Evolutionary conservation across 148 eudicot species (phyloP), one percentile per base, ranked within the genome.

Genomic region (Limonium bicolor): DNA sequence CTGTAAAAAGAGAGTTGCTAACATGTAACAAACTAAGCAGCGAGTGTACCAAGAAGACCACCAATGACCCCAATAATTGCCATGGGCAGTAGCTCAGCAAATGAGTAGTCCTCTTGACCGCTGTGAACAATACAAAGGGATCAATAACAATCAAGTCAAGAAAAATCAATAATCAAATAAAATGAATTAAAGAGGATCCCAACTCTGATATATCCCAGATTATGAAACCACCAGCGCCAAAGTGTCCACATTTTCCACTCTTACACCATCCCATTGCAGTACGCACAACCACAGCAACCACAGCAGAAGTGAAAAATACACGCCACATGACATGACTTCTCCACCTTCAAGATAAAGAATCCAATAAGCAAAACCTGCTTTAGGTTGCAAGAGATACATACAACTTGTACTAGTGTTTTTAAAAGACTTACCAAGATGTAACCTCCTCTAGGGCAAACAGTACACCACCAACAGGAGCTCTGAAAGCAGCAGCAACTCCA

Each of bases 301-400:
- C 74, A 53, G 99, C 99, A 70, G 99, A 90, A 44, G 99, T 90
- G 72, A 90, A 90, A 54, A 90, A 90, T 49, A 90, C 99, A 59
- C 99, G 99, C 99, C 99, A 90, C 99, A 90, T 90, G 36, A 90
- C 87, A 68, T 90, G 99, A 78, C 99, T 90, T 58, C 93, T 90
- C 99, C 99, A 90, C 99, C 99, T 90, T 68, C 58, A 72, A 60
- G 22, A 29, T 36, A 42, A 36, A 46, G 50, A 39, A 38, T 30
- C 1, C 29, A 48, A 43, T 23, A 28, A 42, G 23, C 47, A 42
- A 22, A 21, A 14, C n/a, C n/a, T n/a, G n/a, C n/a, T n/a, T n/a
- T 35, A 22, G 8, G 8, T 43, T 43, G 19, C 29, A 13, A 43
- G 16, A 43, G 31, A 24, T 43, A 18, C 30, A 24, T 3, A 14